Base-by-base conservation (phyloP, 495 filamentous ascomycete genomes). In the Parathielavia appendiculata region DNA sequence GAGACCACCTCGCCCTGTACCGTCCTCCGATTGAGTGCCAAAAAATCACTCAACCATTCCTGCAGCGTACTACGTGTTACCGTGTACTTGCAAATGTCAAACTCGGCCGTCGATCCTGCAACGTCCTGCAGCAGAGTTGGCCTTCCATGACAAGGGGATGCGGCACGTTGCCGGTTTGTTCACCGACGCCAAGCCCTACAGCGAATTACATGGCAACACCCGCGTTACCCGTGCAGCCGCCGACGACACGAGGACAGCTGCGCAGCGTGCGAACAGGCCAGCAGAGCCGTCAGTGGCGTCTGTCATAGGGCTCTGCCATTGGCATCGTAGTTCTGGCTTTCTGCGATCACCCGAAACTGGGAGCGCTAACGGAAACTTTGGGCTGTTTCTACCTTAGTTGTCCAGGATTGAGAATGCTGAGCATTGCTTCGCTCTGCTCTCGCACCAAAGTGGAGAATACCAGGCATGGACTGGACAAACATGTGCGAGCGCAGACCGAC, bases 121-220 rank as follows among this genome's bases (percentile, higher is more conserved):
- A 47, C 26, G 55, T 5, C 19, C 14, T 35, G 55, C 36, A 50
- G 19, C 44, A 40, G 13, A 8, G 39, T 5, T 11, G 10, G 3
- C 7, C n/a, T 36, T 35, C 14, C 13, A 48, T 55, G 36, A 40
- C 32, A 13, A 16, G 23, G 47, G 16, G 2, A 39, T 4, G 32
- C 49, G 35, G 57, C 57, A 53, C 22, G 40, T 47, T 26, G n/a
- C 35, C 38, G 8, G 36, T 59, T 53, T 52, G 44, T 30, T 51
- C 58, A 60, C 51, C 39, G 56, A 22, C 39, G 60, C 56, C 60
- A 63, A 59, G 60, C 51, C 55, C 38, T 46, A 23, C 23, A 51
- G 49, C 56, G 56, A 63, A 63, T 63, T 49, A 43, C 23, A 63
- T 51, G 30, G 56, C 40, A 16, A 48, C 46, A 36, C 60, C 30